phyloP scores from a whole-genome alignment of 768 basidiomycete species.

The Leccinum imitatum region DNA sequence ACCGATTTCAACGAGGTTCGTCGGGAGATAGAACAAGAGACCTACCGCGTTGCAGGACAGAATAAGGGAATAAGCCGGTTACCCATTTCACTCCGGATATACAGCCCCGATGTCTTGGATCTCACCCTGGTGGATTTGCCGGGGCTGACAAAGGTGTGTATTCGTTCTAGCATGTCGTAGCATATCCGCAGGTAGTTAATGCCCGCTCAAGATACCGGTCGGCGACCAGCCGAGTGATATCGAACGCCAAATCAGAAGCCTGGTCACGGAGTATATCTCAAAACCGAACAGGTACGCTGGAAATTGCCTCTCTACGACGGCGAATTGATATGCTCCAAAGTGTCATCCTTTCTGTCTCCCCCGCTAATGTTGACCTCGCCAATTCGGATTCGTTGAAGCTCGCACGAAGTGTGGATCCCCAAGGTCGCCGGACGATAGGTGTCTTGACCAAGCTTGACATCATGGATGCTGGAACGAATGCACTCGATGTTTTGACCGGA shows the following conservation, averaged over 20 bases:
- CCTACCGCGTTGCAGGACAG: conserved; percentile 94
- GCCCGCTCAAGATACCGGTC: conserved; percentile 71
- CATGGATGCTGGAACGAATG: conserved; percentile 99
- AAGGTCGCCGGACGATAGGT: conserved; percentile 94
- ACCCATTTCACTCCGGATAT: conserved; percentile 94
- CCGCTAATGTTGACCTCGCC: conserved; percentile 97
- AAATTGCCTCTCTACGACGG: neutral
- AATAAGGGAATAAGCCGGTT: conserved; percentile 98
- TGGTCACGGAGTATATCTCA: conserved; percentile 95
- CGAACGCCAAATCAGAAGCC: conserved; percentile 90
- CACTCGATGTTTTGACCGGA: conserved; percentile 92
- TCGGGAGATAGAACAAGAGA: conserved; percentile 97
- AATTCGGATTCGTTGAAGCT: conserved; percentile 98
- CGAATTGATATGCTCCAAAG: conserved; percentile 40
- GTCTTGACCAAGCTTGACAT: conserved; percentile 96
- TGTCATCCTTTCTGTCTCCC: conserved; percentile 94
- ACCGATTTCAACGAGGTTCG: conserved; percentile 95
- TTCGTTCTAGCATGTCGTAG: neutral
- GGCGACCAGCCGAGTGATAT: conserved; percentile 99
- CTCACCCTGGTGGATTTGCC: conserved; percentile 96
- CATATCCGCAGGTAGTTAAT: conserved; percentile 1
- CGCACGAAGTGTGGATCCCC: conserved; percentile 92
- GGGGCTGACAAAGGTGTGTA: conserved; percentile 87
- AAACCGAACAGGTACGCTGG: conserved; percentile 85
- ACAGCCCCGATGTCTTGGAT: conserved; percentile 93